Base-by-base conservation (phyloP, 2,329 filamentous ascomycete genomes). In the Aspergillus floridensis region DNA sequence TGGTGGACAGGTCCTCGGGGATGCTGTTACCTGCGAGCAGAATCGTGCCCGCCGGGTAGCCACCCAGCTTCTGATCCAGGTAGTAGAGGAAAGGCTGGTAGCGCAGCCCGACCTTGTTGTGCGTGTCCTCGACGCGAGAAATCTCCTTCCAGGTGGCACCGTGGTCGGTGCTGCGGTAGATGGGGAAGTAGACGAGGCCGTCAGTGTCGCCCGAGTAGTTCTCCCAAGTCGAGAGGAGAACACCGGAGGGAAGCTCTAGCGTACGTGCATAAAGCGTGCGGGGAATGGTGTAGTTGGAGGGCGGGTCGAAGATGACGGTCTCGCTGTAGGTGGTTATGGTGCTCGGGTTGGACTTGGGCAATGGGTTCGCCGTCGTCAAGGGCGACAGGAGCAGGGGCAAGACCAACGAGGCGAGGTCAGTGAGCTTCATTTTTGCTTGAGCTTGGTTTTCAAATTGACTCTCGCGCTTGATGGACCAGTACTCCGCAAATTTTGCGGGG, bases 41-140 rank as follows among this genome's bases (percentile, higher is more conserved):
- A 21, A 92, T 75, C 0, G 88, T 90, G 2, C 88, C 89, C 4
- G 81, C 81, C 1, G 80, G 74, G 68, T 81, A 90, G 1, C 79
- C 77, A 19, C 82, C 88, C 53, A 90, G 77, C 3, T 75, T 71
- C 47, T 82, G 76, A 0, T 85, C 82, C 3, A 91, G 80, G 63
- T 86, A 81, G 66, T 88, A 89, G 14, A 91, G 77, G 71, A 85
- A 84, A 0, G 89, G 89, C 67, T 91, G 89, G 67, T 89, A 90
- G 31, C 86, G 82, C 56, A 90, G 71, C 21, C 88, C 88, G 77
- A 84, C 86, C 47, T 82, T 82, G 63, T 89, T 87, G 31, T 83
- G 84, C 52, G 83, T 80, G 69, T 91, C 88, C 14, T 84, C 77
- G 10, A 91, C 84, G 16, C 80, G 80, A 4, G 86, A 85, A 53